phyloP scores from a whole-genome alignment of 352 stramenopile genomes.

The Pythium scleroteichum region DNA sequence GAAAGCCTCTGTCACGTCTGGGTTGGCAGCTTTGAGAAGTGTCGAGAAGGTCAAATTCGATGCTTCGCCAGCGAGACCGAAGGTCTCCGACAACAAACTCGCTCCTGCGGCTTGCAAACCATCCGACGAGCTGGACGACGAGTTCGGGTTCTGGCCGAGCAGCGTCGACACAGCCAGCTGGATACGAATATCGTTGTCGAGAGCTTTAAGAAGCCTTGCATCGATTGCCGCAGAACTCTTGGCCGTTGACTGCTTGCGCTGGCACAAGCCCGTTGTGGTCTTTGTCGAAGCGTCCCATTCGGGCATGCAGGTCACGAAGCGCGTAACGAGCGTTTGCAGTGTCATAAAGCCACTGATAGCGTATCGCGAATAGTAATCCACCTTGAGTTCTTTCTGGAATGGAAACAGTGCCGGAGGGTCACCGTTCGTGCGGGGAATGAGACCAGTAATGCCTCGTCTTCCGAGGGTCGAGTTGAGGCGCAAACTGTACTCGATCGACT shows the following conservation, averaged over 20 bases:
- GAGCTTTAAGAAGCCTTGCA: conserved; percentile 31
- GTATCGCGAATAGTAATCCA: conserved; percentile 48
- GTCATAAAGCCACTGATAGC: conserved; percentile 56
- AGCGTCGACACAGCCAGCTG: conserved; percentile 23
- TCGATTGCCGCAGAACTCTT: conserved; percentile 35
- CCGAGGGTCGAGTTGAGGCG: conserved; percentile 54
- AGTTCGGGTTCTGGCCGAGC: conserved; percentile 20
- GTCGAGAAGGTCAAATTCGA: conserved; percentile 24
- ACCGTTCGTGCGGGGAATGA: conserved; percentile 36
- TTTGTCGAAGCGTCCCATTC: conserved; percentile 43
- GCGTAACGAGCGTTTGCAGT: conserved; percentile 60
- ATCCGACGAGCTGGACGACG: conserved; percentile 22
- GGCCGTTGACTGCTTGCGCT: conserved; percentile 38
- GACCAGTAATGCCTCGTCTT: conserved; percentile 26
- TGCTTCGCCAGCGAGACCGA: conserved; percentile 13
- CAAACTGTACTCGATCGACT: conserved; percentile 60
- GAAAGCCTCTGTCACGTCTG: conserved; percentile 29
- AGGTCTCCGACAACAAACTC: conserved; percentile 25
- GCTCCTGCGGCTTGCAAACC: background rate
- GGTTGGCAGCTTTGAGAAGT: background rate
- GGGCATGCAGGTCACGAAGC: conserved; percentile 60
- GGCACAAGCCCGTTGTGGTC: conserved; percentile 45
- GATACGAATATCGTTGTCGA: conserved; percentile 54
- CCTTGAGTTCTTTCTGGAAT: conserved; percentile 40
- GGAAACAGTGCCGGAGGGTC: conserved; percentile 32